Base-by-base conservation (phyloP, 1,139 yeast species). In the Blastobotrys serpentis region DNA sequence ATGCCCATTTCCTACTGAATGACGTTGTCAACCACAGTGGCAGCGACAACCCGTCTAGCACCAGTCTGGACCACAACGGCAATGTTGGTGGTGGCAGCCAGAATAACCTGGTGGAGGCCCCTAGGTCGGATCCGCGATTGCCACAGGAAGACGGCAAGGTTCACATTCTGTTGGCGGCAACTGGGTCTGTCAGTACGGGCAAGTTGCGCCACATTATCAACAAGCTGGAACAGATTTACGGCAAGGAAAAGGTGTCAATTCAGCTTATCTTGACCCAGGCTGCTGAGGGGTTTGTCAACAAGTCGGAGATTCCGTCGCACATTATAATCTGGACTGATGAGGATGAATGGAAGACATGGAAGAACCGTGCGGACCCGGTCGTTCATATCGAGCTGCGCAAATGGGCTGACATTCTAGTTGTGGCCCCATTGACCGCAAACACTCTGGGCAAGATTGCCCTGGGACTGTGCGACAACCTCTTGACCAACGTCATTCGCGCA, bases 321-420 rank as follows among this genome's bases (percentile, higher is more conserved):
- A 78, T 87, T 4, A 77, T 82, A 47, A 76, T 88, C 7, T 90
- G 97, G 97, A 77, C 86, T 61, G 96, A 90, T 65, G 73, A 77
- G 42, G 98, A 90, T 65, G 98, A 90, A 68, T 90, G 97, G 97
- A 76, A 73, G 42, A 82, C 88, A 2, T 89, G 97, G 97, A 77
- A 78, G 60, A 72, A 76, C 42, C 77, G 97, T 56, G 79, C 88
- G 44, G 97, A 89, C 67, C 96, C 97, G 1, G 96, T 89, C 23
- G 73, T 90, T 56, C 97, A 90, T 67, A 89, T 89, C 60, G 97
- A 90, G 69, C 74, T 90, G 52, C 79, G 97, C 57, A 78, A 96
- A 59, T 90, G 98, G 98, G 98, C 97, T 0, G 96, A 90, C 68
- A 83, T 90, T 26, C 73, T 90, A 47, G 76, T 89, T 32, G 84